A percentile compares a stretch with the other conserved stretches of the same genome.
phyloP scores from a whole-genome alignment of 495 filamentous ascomycete species.

The Lepraria neglecta region DNA sequence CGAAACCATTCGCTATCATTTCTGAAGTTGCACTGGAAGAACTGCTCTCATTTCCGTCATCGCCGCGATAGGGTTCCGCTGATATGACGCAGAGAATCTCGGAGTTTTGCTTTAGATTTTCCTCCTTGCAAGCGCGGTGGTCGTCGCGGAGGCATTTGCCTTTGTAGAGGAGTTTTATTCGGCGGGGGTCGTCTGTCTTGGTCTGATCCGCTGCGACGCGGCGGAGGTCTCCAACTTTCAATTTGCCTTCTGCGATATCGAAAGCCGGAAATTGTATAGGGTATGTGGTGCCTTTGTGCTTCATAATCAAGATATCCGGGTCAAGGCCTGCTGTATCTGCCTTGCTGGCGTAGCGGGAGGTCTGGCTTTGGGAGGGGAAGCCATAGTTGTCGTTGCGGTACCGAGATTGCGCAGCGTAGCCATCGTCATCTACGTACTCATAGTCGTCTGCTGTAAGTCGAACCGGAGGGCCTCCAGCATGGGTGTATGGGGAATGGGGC shows the following conservation, averaged over 20 bases:
- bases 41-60: slow-evolving; percentile 36
- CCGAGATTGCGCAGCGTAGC: slow-evolving; percentile 37
- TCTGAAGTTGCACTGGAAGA: slow-evolving; percentile 45
- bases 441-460: slow-evolving; percentile 72
- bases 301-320: slow-evolving; percentile 73
- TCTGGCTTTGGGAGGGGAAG: slow-evolving; percentile 28
- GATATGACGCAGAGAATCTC: slow-evolving; percentile 64
- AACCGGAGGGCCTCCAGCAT: slow-evolving; percentile 33
- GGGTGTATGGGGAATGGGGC: slow-evolving; percentile 49
- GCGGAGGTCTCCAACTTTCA: slow-evolving; percentile 62
- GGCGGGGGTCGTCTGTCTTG: slow-evolving; percentile 51
- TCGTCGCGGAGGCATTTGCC: slow-evolving; percentile 68
- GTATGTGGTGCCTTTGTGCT: slow-evolving; percentile 63
- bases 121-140: slow-evolving; percentile 56
- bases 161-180: slow-evolving; percentile 75
- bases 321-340: slow-evolving; percentile 42
- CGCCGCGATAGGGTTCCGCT: slow-evolving; percentile 27
- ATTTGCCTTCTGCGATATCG: slow-evolving; percentile 69
- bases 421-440: slow-evolving; percentile 65
- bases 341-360: slow-evolving; percentile 26
- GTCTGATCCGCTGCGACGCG: slow-evolving; percentile 58
- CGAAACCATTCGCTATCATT: slow-evolving; percentile 39
- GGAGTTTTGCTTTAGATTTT: slow-evolving; percentile 72
- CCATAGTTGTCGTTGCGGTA: slow-evolving; percentile 36
- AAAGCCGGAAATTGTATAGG: slow-evolving; percentile 73